phyloP scores from a whole-genome alignment of 108 stramenopile genomes.

The Nitzschia sp. region DNA sequence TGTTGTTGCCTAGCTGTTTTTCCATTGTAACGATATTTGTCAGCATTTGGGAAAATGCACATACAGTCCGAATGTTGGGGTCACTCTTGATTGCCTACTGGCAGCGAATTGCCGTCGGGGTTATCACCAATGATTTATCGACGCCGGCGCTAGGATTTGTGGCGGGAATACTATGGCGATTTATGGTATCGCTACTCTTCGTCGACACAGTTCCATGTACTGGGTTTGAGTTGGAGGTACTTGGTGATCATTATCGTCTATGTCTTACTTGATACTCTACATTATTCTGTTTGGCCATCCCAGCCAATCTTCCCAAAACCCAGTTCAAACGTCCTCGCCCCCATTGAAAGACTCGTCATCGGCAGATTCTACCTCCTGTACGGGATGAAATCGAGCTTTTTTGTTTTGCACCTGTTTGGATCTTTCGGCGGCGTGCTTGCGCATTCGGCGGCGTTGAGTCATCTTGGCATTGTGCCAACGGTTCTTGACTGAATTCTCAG shows the following conservation, averaged over 20 bases:
- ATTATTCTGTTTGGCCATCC: background rate
- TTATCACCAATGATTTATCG: background rate
- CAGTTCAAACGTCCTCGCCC: background rate
- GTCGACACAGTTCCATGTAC: conserved; percentile 2
- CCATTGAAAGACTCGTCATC: background rate
- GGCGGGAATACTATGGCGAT: conserved; percentile 1
- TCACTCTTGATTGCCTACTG: conserved; percentile 33
- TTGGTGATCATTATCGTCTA: background rate
- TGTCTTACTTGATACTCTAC: background rate
- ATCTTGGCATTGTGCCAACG: conserved; percentile 85
- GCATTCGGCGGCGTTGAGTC: conserved; percentile 10
- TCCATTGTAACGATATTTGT: conserved; percentile 49
- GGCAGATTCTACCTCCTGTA: background rate
- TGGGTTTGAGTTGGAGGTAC: background rate
- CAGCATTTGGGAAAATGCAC: conserved; percentile 61
- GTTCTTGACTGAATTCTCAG: conserved; percentile 94
- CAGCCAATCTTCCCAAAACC: background rate
- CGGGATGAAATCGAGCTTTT: conserved; percentile 2
- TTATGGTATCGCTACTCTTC: background rate
- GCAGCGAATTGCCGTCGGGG: conserved; percentile 26
- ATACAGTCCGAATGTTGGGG: conserved; percentile 35
- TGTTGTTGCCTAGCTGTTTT: conserved; percentile 49
- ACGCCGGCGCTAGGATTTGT: background rate
- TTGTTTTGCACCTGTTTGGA: background rate
- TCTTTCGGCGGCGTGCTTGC: conserved; percentile 7